Base-by-base conservation (phyloP, 2,329 filamentous ascomycete species). In the Chaetomiaceae sp. region DNA sequence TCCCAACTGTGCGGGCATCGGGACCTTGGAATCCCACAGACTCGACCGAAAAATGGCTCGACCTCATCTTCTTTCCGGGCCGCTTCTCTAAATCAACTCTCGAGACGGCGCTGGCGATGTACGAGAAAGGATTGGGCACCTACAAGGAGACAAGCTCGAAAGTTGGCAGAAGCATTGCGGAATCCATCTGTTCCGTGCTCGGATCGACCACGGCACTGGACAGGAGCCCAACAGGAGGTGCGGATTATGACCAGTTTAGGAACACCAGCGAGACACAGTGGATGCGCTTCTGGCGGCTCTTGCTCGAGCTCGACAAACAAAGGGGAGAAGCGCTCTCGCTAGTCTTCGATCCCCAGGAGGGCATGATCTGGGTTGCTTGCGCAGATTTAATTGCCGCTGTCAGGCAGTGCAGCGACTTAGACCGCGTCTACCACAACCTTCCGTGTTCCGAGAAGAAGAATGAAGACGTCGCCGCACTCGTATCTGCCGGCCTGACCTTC, bases 261-360 rank as follows among this genome's bases (percentile, higher is more conserved):
- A 74, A 77, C 30, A 84, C 89, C 29, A 84, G 86, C 48, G 87
- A 94, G 65, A 78, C 81, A 10, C 90, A 96, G 67, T 99, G 94
- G 94, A 84, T 87, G 58, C 82, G 88, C 46, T 95, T 95, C 69
- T 96, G 90, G 73, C 84, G 90, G 29, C 78, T 97, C 16, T 78
- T 95, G 16, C 78, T 88, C 11, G 91, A 96, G 66, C 74, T 99
- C 36, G 90, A 97, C 66, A 90, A 87, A 63, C 86, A 89, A 63
- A 80, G 91, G 64, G 86, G 87, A 16, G 91, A 96, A 64, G 86
- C 89, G 0, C 71, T 97, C 40, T 85, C 88, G 1, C 74, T 97
- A 40, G 81, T 85, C 0, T 84, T 89, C 51, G 94, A 97, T 63
- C 69, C 78, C 0, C 77, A 81, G 43, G 77, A 79, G 9, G 84